Evolutionary conservation across 2,329 filamentous ascomycete species (phyloP).

Genomic region (Sodiomyces alkalinus): DNA sequence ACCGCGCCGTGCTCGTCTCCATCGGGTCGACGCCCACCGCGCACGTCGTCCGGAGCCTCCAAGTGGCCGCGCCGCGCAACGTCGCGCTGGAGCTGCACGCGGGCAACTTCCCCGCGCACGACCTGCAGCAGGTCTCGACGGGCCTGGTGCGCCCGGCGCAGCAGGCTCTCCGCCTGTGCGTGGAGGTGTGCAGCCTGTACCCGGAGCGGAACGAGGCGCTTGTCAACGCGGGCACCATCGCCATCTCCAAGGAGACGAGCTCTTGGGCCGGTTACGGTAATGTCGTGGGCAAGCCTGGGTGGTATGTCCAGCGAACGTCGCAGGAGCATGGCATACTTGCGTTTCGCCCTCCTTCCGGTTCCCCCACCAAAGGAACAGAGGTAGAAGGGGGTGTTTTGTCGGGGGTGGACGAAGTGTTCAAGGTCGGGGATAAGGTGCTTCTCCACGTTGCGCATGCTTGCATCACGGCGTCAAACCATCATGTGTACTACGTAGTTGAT

Average conservation of each 20-base stretch:
- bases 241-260: slow-evolving; percentile 19
- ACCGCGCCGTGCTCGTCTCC: slow-evolving; percentile 14
- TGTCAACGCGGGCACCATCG: slow-evolving; percentile 20
- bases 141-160: slow-evolving; percentile 14
- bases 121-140: slow-evolving; percentile 22
- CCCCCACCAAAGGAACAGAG: slow-evolving; percentile 4
- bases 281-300: slow-evolving; percentile 13
- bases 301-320: slow-evolving; percentile 18
- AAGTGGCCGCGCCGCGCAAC: slow-evolving; percentile 13
- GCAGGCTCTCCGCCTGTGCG: slow-evolving; percentile 15
- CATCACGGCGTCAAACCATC: slow-evolving; percentile 20
- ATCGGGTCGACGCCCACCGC: slow-evolving; percentile 21
- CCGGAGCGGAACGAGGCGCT: slow-evolving; percentile 21
- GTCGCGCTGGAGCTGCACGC: slow-evolving; percentile 21
- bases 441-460: slow-evolving; percentile 19
- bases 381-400: slow-evolving; percentile 11
- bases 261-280: slow-evolving; percentile 15
- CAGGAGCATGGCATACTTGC: slow-evolving; percentile 23
- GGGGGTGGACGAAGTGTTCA: slow-evolving; percentile 13
- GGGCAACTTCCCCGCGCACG: slow-evolving; percentile 21
- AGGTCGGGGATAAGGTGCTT: slow-evolving; percentile 17
- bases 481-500: slow-evolving; percentile 20
- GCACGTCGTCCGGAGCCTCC: slow-evolving; percentile 17
- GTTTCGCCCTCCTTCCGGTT: too few species aligned
- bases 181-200: slow-evolving; percentile 23